Evolutionary conservation across 208 protist genomes (phyloP).

Genomic region (Acanthamoeba castellanii): DNA sequence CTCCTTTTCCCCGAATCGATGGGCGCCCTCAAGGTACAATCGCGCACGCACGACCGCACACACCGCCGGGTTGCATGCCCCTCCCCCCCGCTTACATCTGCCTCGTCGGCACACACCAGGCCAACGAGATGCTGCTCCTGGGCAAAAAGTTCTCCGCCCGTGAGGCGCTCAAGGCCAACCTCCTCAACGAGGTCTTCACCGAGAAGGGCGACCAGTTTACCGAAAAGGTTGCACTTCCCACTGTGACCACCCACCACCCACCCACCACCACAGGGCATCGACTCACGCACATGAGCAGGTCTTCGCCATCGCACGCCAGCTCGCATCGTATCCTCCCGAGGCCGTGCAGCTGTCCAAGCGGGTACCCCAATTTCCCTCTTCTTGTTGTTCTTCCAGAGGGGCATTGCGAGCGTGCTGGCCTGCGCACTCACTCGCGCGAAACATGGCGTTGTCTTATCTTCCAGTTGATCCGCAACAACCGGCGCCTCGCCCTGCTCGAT

Average conservation of each 20-base stretch:
- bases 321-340: conserved; percentile 24
- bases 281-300: not conserved
- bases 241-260: not conserved
- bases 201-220: conserved; percentile 23
- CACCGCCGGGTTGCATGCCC: not conserved
- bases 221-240: not conserved
- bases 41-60: not conserved
- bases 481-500: conserved; percentile 32
- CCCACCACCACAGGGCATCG: not conserved
- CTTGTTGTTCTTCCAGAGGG: too few species aligned
- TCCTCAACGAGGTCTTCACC: conserved; percentile 57
- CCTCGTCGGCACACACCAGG: not conserved
- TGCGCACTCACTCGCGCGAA: not conserved
- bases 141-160: conserved; percentile 65
- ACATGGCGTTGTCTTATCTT: not conserved
- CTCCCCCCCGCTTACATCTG: not conserved
- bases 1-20: conserved; percentile 67
- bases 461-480: conserved; percentile 39
- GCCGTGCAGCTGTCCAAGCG: conserved; percentile 66
- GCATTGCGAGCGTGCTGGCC: not conserved
- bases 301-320: conserved; percentile 47
- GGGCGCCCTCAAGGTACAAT: conserved; percentile 40
- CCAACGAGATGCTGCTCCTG: conserved; percentile 68
- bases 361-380: not conserved
- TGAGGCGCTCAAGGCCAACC: conserved; percentile 56